Evolutionary conservation across 2,329 filamentous ascomycete species (phyloP), one percentile per base, ranked within the genome.

Genomic region (Knufia petricola): DNA sequence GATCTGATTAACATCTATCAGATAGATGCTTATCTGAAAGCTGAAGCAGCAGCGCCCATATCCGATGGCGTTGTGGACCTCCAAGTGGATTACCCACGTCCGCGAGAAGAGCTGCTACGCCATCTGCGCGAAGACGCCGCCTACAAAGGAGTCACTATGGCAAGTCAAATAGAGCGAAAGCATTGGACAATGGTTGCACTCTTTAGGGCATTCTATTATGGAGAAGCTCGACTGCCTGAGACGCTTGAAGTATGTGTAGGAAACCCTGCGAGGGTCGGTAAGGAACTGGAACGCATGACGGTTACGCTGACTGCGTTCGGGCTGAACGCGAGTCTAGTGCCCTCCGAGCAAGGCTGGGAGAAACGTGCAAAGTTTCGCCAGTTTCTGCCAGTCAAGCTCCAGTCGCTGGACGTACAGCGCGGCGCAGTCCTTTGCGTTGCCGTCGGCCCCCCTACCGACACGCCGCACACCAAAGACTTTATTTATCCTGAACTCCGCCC

Each of bases 1-100:
- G 79, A 83, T 61, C 70, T 82, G 59, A 68, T 82, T 39, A 66
- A 71, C 9, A 78, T 82, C 59, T 82, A 79, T 70, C 79, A 83
- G 55, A 79, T 81, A 40, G 78, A 82, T 65, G 74, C 78, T 4
- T 77, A 76, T 1, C 56, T 83, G 34, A 74, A 75, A 9, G 69
- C 75, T 52, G 78, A 82, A 62, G 41, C 41, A 13, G 21, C 63
- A 24, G 66, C 68, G 3, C 70, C 70, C 3, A 32, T 50, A 4
- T 10, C 32, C 20, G 31, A 36, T 4, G 49, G 46, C 12, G 15
- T 31, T n/a, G 10, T 39, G 30, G 38, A 21, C 15, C 30, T 39
- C n/a, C 39, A 50, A 13, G 28, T 50, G 12, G 58, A 60, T 49
- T 65, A 81, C 3, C 75, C 78, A 2, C 81, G 79, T 59, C 67